Percentiles rank a stretch among this genome's conserved stretches.
Evolutionary conservation across 2,329 filamentous ascomycete species (phyloP).

Genomic region (Calonectria hongkongensis): DNA sequence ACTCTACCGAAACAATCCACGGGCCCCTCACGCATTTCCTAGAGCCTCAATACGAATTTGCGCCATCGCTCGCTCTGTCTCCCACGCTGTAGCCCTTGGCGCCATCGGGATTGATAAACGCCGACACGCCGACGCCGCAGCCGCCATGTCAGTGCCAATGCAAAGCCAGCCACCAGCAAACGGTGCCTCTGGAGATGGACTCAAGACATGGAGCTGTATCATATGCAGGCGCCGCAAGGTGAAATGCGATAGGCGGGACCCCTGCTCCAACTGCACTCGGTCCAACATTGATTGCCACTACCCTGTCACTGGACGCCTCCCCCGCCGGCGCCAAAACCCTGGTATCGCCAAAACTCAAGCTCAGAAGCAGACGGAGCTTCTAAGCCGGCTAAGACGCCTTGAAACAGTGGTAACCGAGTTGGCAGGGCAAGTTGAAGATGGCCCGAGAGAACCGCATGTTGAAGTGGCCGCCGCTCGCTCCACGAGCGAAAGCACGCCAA

Average conservation of each 20-base stretch:
- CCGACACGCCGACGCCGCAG: slow-evolving; percentile 36
- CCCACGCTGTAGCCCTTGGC: not conserved
- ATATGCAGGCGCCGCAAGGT: slow-evolving; percentile 58
- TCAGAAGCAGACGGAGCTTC: slow-evolving; percentile 57
- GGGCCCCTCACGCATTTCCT: not conserved
- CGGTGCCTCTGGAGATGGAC: slow-evolving; percentile 38
- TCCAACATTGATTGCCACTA: slow-evolving; percentile 56
- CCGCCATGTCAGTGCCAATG: slow-evolving; percentile 30
- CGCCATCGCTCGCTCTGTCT: not conserved
- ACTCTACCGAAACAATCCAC: slow-evolving; percentile 1
- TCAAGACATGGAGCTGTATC: slow-evolving; percentile 59
- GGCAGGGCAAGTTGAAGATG: slow-evolving; percentile 56
- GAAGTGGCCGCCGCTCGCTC: not conserved
- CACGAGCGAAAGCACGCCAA: slow-evolving; percentile 1
- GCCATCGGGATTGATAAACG: slow-evolving; percentile 35
- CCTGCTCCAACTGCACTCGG: slow-evolving; percentile 55
- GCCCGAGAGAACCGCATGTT: not conserved
- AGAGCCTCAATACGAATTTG: not conserved
- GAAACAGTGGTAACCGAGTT: slow-evolving; percentile 58
- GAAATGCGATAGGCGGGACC: slow-evolving; percentile 56
- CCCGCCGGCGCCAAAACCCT: slow-evolving; percentile 50
- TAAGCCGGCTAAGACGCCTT: slow-evolving; percentile 54
- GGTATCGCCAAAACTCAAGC: slow-evolving; percentile 46
- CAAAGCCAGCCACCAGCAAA: slow-evolving; percentile 9
- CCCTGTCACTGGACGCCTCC: slow-evolving; percentile 57